Evolutionary conservation across 345 rosid species (phyloP).

Genomic region (Eucalyptus globulus): DNA sequence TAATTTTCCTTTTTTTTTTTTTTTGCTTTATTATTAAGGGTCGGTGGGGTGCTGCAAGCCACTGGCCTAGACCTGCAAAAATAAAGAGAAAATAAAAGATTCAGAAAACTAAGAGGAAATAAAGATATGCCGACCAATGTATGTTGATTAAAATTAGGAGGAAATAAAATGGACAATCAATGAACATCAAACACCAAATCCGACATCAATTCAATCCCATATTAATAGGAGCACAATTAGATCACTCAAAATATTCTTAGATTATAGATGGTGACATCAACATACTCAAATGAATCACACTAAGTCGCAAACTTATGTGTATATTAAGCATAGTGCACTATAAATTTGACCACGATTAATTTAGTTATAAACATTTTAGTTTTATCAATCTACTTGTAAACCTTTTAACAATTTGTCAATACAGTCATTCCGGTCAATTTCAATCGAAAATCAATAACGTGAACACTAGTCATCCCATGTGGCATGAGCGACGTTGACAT

Average conservation of each 20-base stretch:
- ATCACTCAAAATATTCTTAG: background rate
- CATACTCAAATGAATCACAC: background rate
- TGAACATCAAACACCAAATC: background rate
- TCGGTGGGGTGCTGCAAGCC: background rate
- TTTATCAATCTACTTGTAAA: background rate
- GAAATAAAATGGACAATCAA: background rate
- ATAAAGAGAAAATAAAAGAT: background rate
- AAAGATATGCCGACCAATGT: background rate
- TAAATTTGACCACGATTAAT: background rate
- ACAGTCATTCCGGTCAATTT: background rate
- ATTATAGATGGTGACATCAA: background rate
- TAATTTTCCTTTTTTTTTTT: background rate
- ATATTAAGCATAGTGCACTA: background rate
- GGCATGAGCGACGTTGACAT: no score
- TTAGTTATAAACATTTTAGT: no score
- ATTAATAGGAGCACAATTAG: no score
- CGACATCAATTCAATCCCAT: background rate
- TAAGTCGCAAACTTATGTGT: background rate
- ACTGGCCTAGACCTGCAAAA: background rate
- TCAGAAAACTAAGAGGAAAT: background rate
- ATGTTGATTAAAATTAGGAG: background rate
- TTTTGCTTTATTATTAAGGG: background rate
- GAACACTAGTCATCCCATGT: fast-evolving
- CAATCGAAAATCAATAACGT: background rate
- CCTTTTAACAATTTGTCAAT: fast-evolving